Evolutionary conservation across 345 rosid species (phyloP).

Genomic region (Salix viminalis): DNA sequence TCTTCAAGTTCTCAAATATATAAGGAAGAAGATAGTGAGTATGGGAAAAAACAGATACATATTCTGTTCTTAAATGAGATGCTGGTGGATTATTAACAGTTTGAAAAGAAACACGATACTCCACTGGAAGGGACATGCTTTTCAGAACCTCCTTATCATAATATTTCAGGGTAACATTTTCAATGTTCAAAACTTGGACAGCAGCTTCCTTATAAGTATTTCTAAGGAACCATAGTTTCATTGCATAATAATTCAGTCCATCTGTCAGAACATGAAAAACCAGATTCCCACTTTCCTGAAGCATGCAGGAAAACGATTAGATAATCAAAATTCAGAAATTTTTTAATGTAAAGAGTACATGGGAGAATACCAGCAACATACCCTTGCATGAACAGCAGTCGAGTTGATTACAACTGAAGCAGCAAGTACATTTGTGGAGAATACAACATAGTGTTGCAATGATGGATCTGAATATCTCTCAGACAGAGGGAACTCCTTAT

Average conservation of each 20-base stretch:
- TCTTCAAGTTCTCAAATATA: conserved; percentile 59
- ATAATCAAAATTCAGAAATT: conserved; percentile 8
- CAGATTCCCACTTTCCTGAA: conserved; percentile 71
- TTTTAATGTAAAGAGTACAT: conserved; percentile 1
- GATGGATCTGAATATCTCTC: conserved; percentile 42
- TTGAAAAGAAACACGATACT: conserved; percentile 67
- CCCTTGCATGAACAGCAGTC: conserved; percentile 30
- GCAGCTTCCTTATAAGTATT: conserved; percentile 21
- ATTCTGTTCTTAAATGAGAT: conserved; percentile 51
- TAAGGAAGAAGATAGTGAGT: conserved; percentile 77
- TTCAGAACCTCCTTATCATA: conserved; percentile 38
- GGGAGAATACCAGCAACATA: conserved; percentile 26
- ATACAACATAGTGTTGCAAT: conserved; percentile 23
- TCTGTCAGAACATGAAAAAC: conserved; percentile 34
- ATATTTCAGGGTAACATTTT: conserved; percentile 30
- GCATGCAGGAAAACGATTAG: conserved; percentile 28
- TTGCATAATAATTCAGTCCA: conserved; percentile 28
- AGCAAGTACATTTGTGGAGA: conserved; percentile 28
- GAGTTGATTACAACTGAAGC: conserved; percentile 35
- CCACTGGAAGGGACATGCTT: conserved; percentile 62
- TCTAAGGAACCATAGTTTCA: conserved; percentile 26
- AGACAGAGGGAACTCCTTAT: conserved; percentile 36
- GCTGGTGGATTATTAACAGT: conserved; percentile 31
- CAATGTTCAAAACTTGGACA: conserved; percentile 25
- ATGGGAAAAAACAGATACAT: conserved; percentile 67